A percentile compares a stretch with the other conserved stretches of the same genome.
Evolutionary conservation across 2,329 filamentous ascomycete species (phyloP).

Genomic region (Diaporthe capsici): DNA sequence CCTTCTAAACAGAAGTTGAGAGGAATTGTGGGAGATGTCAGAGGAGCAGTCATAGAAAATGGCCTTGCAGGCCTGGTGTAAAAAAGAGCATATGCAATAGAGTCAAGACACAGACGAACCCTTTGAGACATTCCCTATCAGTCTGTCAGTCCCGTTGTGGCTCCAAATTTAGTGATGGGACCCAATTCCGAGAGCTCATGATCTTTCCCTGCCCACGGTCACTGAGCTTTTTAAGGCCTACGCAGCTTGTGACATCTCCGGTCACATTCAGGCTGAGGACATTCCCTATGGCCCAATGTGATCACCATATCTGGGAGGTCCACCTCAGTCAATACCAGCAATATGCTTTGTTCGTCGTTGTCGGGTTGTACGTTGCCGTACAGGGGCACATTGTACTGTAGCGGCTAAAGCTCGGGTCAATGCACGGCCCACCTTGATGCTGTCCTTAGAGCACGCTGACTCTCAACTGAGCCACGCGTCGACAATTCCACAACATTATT

Average conservation of each 20-base stretch:
- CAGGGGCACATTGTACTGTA: not conserved
- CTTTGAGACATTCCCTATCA: not conserved
- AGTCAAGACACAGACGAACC: slow-evolving; percentile 16
- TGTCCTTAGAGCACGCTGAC: slow-evolving; percentile 13
- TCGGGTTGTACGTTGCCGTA: too few species aligned
- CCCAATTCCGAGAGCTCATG: not conserved
- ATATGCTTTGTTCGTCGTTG: not conserved
- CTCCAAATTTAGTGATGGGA: not conserved
- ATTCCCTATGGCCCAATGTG: not conserved
- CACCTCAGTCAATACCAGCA: not conserved
- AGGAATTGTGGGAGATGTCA: not conserved
- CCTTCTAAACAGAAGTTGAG: slow-evolving; percentile 42
- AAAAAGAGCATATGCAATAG: slow-evolving; percentile 39
- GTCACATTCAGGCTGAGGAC: not conserved
- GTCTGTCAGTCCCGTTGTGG: not conserved
- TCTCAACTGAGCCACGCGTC: slow-evolving; percentile 14
- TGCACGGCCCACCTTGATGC: slow-evolving; percentile 29
- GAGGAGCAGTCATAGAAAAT: slow-evolving; percentile 46
- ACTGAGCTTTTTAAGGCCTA: not conserved
- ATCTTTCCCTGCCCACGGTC: not conserved
- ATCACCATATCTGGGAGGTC: too few species aligned
- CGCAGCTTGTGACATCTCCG: not conserved
- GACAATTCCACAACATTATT: not conserved
- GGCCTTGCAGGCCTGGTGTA: slow-evolving; percentile 30
- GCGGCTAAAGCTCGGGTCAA: slow-evolving; percentile 32